Conservation (phyloP, 2,329 filamentous ascomycete species). For the Furcasterigmium sp. region DNA sequence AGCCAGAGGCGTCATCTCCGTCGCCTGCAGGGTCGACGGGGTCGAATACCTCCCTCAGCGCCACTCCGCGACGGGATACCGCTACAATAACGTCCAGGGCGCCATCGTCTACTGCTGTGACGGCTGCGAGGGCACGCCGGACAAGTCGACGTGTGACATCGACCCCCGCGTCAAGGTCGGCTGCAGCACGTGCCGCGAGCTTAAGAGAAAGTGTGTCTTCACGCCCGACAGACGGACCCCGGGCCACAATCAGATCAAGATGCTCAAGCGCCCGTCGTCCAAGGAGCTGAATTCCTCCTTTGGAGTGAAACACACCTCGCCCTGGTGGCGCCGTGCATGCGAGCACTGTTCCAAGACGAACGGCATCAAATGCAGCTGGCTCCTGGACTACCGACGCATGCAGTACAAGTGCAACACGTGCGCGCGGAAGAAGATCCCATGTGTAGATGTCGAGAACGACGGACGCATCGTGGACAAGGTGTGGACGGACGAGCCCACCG, state of each 20-base stretch:
- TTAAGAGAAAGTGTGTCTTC: conserved; percentile 1
- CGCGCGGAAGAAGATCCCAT: not conserved
- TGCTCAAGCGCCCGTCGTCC: too few species aligned
- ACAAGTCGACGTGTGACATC: conserved; percentile 6
- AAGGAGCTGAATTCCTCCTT: too few species aligned
- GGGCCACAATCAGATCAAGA: too few species aligned
- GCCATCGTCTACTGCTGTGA: conserved; percentile 5
- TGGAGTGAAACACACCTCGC: too few species aligned
- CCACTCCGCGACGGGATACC: conserved; percentile 7
- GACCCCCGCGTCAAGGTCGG: conserved; percentile 8
- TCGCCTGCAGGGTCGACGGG: conserved; percentile 6
- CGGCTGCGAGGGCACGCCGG: conserved; percentile 3
- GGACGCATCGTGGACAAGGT: not conserved
- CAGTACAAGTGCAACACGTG: not conserved
- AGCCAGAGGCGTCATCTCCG: conserved; percentile 5
- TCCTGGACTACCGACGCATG: not conserved
- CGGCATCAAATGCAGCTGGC: conserved; percentile 5
- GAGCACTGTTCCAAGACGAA: conserved; percentile 10
- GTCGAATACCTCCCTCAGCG: conserved; percentile 8
- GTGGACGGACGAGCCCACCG: too few species aligned
- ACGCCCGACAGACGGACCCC: not conserved
- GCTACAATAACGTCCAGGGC: conserved; percentile 2
- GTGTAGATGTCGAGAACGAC: not conserved
- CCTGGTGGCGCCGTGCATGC: conserved; percentile 16
- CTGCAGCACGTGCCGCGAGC: conserved; percentile 5